Evolutionary conservation across 2,329 filamentous ascomycete species (phyloP).

Genomic region (Phaeosphaeriaceae sp.): DNA sequence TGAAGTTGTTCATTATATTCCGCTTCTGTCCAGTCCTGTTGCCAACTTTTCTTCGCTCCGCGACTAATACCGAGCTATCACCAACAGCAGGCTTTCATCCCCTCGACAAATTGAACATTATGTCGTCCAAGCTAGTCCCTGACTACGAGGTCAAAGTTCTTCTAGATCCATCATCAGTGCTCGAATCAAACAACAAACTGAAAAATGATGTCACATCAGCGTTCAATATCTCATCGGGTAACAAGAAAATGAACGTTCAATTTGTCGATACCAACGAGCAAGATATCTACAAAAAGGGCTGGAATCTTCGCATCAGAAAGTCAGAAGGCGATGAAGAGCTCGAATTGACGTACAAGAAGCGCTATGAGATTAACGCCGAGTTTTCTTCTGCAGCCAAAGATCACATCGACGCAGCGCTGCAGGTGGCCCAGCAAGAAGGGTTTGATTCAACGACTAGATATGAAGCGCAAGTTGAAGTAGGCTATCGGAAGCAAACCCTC

Average conservation of each 20-base stretch:
- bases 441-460: constrained; percentile 43
- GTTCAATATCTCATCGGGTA: constrained; percentile 29
- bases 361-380: constrained; percentile 34
- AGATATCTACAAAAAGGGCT: constrained; percentile 44
- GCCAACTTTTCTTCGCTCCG: too few species aligned
- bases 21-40: too few species aligned
- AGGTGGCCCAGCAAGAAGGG: constrained; percentile 40
- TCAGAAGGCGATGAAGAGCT: constrained; percentile 40
- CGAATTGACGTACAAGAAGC: constrained; percentile 52
- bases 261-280: constrained; percentile 46
- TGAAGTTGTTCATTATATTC: too few species aligned
- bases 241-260: constrained; percentile 48
- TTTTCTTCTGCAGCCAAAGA: constrained; percentile 8
- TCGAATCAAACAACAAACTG: constrained; percentile 40
- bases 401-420: constrained; percentile 40
- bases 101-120: too few species aligned
- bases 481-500: constrained; percentile 45
- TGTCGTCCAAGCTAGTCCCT: too few species aligned
- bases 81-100: too few species aligned
- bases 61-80: too few species aligned
- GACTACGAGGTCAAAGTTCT: constrained; percentile 28
- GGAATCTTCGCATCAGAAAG: constrained; percentile 49
- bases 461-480: constrained; percentile 48
- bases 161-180: constrained; percentile 41
- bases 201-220: constrained; percentile 33